Conservation (phyloP, 768 basidiomycete species). For the Agaricus sinodeliciosus region DNA sequence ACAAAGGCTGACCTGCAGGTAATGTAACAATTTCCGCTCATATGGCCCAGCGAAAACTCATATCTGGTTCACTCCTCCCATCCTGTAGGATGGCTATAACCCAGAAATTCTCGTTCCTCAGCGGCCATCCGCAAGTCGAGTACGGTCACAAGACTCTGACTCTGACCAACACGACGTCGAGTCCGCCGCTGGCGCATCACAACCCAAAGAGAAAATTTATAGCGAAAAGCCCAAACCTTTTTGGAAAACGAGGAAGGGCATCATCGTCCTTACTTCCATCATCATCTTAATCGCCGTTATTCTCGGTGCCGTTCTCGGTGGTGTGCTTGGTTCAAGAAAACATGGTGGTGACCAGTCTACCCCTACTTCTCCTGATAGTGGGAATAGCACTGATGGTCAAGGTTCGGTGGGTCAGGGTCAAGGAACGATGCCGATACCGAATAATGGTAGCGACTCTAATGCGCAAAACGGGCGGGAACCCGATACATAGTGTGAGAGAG, state of each 20-base stretch:
- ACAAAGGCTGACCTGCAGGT: slow-evolving; percentile 9
- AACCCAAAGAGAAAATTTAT: slow-evolving; percentile 21
- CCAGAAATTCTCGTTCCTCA: slow-evolving; percentile 16
- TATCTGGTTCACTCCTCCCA: neutral
- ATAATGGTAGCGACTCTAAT: too few relatives aligned
- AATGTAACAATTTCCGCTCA: too few relatives aligned
- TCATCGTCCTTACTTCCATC: slow-evolving; percentile 12
- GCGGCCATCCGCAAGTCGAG: slow-evolving; percentile 1
- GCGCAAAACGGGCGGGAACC: too few relatives aligned
- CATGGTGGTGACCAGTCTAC: neutral
- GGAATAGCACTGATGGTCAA: neutral
- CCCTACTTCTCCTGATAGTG: neutral
- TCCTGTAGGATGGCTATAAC: slow-evolving; percentile 21
- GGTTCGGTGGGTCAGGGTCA: too few relatives aligned
- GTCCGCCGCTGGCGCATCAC: neutral
- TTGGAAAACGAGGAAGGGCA: slow-evolving; percentile 43
- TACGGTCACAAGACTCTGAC: slow-evolving; percentile 13
- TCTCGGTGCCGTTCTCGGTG: slow-evolving; percentile 48
- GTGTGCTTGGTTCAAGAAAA: slow-evolving; percentile 43
- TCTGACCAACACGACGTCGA: slow-evolving; percentile 5
- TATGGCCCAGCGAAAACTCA: neutral
- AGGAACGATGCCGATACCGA: too few relatives aligned
- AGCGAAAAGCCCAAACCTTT: slow-evolving; percentile 24
- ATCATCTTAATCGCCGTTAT: slow-evolving; percentile 18
- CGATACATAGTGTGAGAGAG: too few relatives aligned